Evolutionary conservation across 2,329 filamentous ascomycete genomes (phyloP), one percentile per base, ranked within the genome.

Genomic region (Colletotrichum tofieldiae): DNA sequence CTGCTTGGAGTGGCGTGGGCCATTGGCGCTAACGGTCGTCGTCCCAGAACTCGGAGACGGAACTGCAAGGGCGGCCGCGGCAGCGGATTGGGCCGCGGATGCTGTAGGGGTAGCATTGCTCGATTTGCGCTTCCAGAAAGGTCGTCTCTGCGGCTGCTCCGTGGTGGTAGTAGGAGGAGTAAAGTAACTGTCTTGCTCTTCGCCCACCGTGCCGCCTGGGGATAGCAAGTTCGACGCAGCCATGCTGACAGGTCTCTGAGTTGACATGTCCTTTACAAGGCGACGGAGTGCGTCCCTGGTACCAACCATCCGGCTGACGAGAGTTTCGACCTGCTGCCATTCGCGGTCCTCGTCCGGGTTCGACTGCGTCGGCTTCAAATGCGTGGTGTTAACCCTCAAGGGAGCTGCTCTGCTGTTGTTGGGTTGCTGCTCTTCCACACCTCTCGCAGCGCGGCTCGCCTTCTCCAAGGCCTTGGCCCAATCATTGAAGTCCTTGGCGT

Each of bases 121-220:
- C 1, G 92, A 86, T 82, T 97, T 98, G 59, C 96, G 91, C 81
- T 95, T 97, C 96, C 96, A 99, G 79, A 99, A 98, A 0, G 94
- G 87, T 71, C 91, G 89, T 29, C 60, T 54, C 32, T 72, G 70
- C 3, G 65, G 8, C 79, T 87, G 94, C 65, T 94, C 91, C 4
- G 82, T 77, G 9, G 82, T 77, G 9, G 79, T 76, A 18, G 64
- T 26, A 16, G 70, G 54, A 11, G 81, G 76, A 2, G 83, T 75
- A 37, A 90, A 91, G 76, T 91, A 92, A 69, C 89, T 85, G 45
- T 89, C 89, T 3, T 81, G 80, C 26, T 87, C 88, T 20, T 89
- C 88, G 73, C 76, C 20, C 76, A 67, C 2, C 67, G 74, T 52
- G 77, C 75, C 65, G 75, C 81, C 37, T 78, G 77, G 81, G 75